phyloP scores from a whole-genome alignment of 1,139 yeast genomes.

The Suhomyces wounanorum region DNA sequence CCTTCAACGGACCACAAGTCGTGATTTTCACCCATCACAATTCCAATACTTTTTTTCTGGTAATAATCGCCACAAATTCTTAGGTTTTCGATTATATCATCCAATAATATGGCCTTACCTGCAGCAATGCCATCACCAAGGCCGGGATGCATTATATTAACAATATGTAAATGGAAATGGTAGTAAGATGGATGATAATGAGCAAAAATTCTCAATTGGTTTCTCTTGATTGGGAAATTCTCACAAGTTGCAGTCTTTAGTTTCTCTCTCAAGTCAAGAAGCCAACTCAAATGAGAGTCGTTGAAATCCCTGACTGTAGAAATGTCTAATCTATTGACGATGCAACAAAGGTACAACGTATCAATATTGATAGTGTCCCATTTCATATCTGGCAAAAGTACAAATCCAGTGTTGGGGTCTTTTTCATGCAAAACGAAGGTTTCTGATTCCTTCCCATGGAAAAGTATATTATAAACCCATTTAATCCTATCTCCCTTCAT shows the following conservation, averaged over 20 bases:
- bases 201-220: constrained; percentile 69
- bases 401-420: constrained; percentile 57
- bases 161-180: constrained; percentile 93
- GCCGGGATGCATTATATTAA: constrained; percentile 71
- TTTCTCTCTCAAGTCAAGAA: constrained; percentile 46
- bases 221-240: constrained; percentile 36
- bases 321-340: constrained; percentile 73
- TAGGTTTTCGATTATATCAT: constrained; percentile 78
- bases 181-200: constrained; percentile 97
- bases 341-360: constrained; percentile 74
- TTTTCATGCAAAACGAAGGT: constrained; percentile 65
- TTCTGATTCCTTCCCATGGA: constrained; percentile 83
- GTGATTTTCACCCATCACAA: constrained; percentile 73
- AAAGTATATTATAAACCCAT: constrained; percentile 89
- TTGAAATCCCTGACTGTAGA: constrained; percentile 75
- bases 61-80: constrained; percentile 51
- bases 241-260: constrained; percentile 52
- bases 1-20: constrained; percentile 61
- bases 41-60: constrained; percentile 46
- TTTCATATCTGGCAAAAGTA: constrained; percentile 79
- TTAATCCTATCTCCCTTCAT: constrained; percentile 77
- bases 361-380: constrained; percentile 83
- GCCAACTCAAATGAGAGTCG: constrained; percentile 57
- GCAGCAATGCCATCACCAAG: constrained; percentile 68
- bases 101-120: constrained; percentile 82